Base-by-base conservation (phyloP, 2,329 filamentous ascomycete genomes). In the Ceratocystis lukuohia region DNA sequence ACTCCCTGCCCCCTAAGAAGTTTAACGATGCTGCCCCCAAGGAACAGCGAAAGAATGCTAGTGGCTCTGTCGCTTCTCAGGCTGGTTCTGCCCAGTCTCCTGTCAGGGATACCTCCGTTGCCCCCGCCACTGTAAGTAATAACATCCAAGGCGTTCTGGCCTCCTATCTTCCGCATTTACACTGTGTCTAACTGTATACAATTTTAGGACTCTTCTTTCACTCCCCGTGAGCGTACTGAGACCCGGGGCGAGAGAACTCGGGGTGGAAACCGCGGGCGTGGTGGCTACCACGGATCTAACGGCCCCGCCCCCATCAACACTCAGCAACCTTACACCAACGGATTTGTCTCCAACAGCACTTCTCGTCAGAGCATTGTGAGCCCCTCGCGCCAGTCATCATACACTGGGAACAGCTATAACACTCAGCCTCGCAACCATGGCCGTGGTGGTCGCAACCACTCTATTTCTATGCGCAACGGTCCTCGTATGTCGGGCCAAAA, bases 21-120 rank as follows among this genome's bases (percentile, higher is more conserved):
- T 72, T 75, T 17, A 81, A 83, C 67, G 72, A 71, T 1, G 70
- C 74, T 7, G 71, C 70, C 41, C 68, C 73, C 48, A 77, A 77
- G 59, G 80, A 82, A 48, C 75, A 77, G 68, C 80, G 80, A 68
- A 84, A 82, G 73, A 67, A 75, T 4, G 70, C 76, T 1, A 69
- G 72, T 50, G 74, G 74, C 46, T 68, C 69, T 33, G 66, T 71
- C 37, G 79, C 78, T 70, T 46, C 64, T n/a, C 66, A 68, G 37
- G 33, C 64, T 33, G 44, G 59, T 12, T 44, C 64, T 61, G 56
- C 17, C 22, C 64, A 61, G 20, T 28, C 44, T 50, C 64, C 62
- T 44, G 68, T 71, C n/a, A 82, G 79, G 71, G 75, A 79, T 28
- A 66, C 72, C 5, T 69, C 70, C 2, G 72, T 76, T 61, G 72